These are phyloP conservation scores for Hypoxylon sp. DNA, from an alignment of 2,329 filamentous ascomycete species.

Conservation along the genomic window DNA sequence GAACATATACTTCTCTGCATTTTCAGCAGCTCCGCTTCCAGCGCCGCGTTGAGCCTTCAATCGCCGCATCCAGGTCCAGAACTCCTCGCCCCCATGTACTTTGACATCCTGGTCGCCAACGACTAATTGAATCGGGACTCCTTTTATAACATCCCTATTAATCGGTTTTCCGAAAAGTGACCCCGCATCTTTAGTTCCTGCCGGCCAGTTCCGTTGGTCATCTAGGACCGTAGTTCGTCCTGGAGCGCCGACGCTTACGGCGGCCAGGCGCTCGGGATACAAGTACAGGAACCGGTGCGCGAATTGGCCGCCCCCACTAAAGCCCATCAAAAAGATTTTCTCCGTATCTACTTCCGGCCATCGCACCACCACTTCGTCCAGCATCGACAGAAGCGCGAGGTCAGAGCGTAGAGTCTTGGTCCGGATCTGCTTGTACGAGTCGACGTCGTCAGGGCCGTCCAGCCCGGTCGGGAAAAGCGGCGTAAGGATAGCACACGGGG, in stretches of 20 bases:
- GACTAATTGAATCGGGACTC: conserved; percentile 42
- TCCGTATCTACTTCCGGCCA: conserved; percentile 50
- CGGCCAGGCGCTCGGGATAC: conserved; percentile 49
- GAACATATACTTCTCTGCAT: background rate
- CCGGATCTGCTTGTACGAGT: conserved; percentile 50
- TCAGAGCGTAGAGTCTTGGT: conserved; percentile 47
- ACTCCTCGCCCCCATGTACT: conserved; percentile 42
- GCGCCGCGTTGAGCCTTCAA: conserved; percentile 13
- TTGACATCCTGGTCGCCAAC: conserved; percentile 43
- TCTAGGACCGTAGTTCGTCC: conserved; percentile 49
- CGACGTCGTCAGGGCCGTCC: conserved; percentile 50
- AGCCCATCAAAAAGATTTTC: conserved; percentile 50
- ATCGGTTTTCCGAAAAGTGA: conserved; percentile 37
- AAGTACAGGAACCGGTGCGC: conserved; percentile 52
- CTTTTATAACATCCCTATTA: conserved; percentile 36
- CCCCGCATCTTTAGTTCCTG: conserved; percentile 41
- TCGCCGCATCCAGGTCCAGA: conserved; percentile 43
- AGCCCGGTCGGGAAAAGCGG: conserved; percentile 52
- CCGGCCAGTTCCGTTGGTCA: conserved; percentile 42
- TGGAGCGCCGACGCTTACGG: conserved; percentile 52
- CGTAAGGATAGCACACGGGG: conserved; percentile 48
- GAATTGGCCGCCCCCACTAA: conserved; percentile 53
- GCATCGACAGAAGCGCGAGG: conserved; percentile 48
- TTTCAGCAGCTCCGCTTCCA: background rate
- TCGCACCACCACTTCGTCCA: conserved; percentile 49